These are phyloP conservation scores for Theobroma cacao DNA, from an alignment of 345 rosid species.

Conservation along the genomic window DNA sequence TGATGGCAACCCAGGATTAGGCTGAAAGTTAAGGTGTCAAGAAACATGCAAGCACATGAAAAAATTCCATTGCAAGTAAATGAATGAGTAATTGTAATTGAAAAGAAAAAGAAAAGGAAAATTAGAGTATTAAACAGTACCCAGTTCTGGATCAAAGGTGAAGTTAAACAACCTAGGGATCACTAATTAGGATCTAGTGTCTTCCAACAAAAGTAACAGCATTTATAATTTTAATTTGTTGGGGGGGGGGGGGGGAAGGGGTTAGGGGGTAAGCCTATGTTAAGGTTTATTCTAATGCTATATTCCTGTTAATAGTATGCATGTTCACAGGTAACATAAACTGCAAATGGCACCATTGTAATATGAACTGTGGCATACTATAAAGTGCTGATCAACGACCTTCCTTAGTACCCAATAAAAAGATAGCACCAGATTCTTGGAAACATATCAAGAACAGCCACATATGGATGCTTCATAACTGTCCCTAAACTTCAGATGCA, in stretches of 20 bases:
- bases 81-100: background rate
- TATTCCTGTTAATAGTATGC: background rate
- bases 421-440: background rate
- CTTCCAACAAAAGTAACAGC: background rate
- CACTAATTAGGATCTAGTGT: too few species aligned
- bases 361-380: background rate
- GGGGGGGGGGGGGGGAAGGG: too few species aligned
- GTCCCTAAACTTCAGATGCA: background rate
- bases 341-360: background rate
- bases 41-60: slow-evolving; percentile 23
- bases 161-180: background rate
- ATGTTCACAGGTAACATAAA: background rate
- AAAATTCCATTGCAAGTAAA: slow-evolving; percentile 12
- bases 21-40: slow-evolving; percentile 43
- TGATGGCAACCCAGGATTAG: slow-evolving; percentile 74
- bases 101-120: background rate
- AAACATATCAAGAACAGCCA: background rate
- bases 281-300: background rate
- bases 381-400: background rate
- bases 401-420: background rate
- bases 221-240: background rate
- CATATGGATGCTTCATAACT: background rate
- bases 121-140: background rate
- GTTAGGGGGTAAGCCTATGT: too few species aligned
- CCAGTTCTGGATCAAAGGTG: background rate